These are phyloP conservation scores for Venturia effusa DNA, from an alignment of 2,329 filamentous ascomycete genomes.

Conservation along the genomic window DNA sequence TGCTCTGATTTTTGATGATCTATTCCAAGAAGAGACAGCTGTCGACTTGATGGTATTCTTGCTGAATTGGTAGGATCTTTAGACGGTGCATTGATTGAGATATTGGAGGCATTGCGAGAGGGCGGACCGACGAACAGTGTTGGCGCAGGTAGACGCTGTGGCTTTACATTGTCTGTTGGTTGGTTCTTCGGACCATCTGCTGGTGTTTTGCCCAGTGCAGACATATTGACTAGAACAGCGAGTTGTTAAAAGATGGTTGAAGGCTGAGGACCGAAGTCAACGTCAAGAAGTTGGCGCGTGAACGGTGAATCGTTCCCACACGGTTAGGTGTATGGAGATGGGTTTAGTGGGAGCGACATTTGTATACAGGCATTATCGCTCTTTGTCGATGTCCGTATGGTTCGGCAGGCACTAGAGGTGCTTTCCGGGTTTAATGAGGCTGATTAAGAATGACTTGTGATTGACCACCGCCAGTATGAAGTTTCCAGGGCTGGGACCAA, in stretches of 20 bases:
- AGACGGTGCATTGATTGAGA: constrained; percentile 28
- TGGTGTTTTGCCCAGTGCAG: constrained; percentile 8
- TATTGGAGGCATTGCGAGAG: constrained; percentile 58
- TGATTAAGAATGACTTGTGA: background rate
- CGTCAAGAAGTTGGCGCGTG: background rate
- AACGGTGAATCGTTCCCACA: background rate
- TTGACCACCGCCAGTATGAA: too few relatives aligned
- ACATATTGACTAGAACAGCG: constrained; percentile 3
- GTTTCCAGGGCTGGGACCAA: too few relatives aligned
- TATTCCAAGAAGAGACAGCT: constrained; percentile 25
- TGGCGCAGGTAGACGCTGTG: constrained; percentile 52
- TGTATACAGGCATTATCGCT: too few relatives aligned
- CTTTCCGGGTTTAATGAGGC: too few relatives aligned
- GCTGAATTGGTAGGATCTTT: constrained; percentile 21
- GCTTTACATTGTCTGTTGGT: constrained; percentile 7
- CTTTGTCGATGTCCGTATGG: too few relatives aligned
- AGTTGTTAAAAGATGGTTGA: background rate
- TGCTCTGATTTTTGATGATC: background rate
- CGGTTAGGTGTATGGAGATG: too few relatives aligned
- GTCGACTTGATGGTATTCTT: constrained; percentile 23
- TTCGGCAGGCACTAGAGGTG: too few relatives aligned
- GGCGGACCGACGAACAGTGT: constrained; percentile 71
- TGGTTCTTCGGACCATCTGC: constrained; percentile 28
- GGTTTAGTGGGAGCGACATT: too few relatives aligned
- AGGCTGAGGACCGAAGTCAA: background rate